Conservation (phyloP, 2,329 filamentous ascomycete species). For the Akanthomyces lecanii region DNA sequence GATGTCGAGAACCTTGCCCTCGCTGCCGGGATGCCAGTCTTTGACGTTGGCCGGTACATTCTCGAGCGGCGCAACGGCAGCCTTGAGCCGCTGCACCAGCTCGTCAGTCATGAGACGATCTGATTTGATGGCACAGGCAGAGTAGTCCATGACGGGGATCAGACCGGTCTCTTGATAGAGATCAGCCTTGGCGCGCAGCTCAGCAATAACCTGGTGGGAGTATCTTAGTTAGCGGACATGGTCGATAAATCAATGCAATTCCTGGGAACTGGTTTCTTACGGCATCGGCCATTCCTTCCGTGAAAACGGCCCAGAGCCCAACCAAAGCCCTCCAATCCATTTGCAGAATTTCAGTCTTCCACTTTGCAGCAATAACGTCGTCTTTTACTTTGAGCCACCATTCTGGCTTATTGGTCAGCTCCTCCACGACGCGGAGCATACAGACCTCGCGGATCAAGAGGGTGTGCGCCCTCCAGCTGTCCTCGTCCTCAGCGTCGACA, state of each 20-base stretch:
- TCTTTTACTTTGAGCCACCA: slow-evolving; percentile 33
- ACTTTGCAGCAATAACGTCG: slow-evolving; percentile 24
- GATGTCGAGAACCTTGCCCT: slow-evolving; percentile 55
- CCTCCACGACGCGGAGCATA: slow-evolving; percentile 32
- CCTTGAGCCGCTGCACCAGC: slow-evolving; percentile 34
- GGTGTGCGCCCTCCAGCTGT: slow-evolving; percentile 25
- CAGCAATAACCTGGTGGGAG: slow-evolving; percentile 28
- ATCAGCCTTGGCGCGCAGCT: slow-evolving; percentile 31
- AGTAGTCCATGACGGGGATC: slow-evolving; percentile 32
- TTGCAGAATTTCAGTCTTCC: slow-evolving; percentile 28
- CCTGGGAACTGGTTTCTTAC: slow-evolving; percentile 21
- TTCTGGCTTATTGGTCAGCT: slow-evolving; percentile 32
- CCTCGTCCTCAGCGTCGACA: slow-evolving; percentile 17
- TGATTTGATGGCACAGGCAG: slow-evolving; percentile 32
- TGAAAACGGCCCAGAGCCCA: slow-evolving; percentile 25
- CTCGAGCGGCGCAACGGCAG: slow-evolving; percentile 45
- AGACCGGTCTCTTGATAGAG: slow-evolving; percentile 30
- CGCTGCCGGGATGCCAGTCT: slow-evolving; percentile 59
- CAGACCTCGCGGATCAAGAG: slow-evolving; percentile 30
- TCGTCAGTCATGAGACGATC: slow-evolving; percentile 24
- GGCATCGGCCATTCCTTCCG: slow-evolving; percentile 28
- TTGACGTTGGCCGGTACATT: slow-evolving; percentile 43
- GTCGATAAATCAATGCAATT: neutral
- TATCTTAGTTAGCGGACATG: neutral
- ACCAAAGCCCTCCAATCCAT: slow-evolving; percentile 28